Percentiles rank a stretch among this genome's conserved stretches.
phyloP scores from a whole-genome alignment of 345 rosid species.

The Eucalyptus polyanthemos region DNA sequence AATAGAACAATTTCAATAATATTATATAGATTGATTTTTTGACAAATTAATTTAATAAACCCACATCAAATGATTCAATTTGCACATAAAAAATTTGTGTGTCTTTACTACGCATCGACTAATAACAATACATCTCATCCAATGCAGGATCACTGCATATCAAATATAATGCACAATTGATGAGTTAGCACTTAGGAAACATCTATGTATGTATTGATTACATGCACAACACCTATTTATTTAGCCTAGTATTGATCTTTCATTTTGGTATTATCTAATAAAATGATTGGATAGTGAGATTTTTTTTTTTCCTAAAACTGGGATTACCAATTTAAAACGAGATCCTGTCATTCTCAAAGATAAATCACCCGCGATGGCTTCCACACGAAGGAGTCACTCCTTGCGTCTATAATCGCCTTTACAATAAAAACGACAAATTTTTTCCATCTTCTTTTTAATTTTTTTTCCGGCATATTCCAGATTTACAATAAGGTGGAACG shows the following conservation, averaged over 20 bases:
- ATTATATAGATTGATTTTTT: background rate
- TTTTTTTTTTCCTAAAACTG: background rate
- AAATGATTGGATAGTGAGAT: background rate
- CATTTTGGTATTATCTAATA: background rate
- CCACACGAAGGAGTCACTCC: background rate
- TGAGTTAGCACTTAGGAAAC: background rate
- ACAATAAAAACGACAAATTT: background rate
- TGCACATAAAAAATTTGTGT: background rate
- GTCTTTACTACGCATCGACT: rapidly evolving
- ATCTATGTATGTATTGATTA: background rate
- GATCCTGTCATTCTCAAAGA: background rate
- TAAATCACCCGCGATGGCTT: background rate
- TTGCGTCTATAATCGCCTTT: background rate
- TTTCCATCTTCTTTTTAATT: background rate
- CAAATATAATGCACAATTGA: background rate
- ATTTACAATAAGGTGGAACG: background rate
- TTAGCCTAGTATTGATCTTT: background rate
- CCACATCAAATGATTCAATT: background rate
- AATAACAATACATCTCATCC: background rate
- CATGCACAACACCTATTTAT: background rate
- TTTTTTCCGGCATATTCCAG: background rate
- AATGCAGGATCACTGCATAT: rapidly evolving
- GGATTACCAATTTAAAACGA: background rate
- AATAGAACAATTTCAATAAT: background rate
- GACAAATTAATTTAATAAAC: background rate